A percentile compares a stretch with the other conserved stretches of the same genome.
Evolutionary conservation across 176 grass and related monocot species (phyloP).

Genomic region (Saccharum spontaneum): DNA sequence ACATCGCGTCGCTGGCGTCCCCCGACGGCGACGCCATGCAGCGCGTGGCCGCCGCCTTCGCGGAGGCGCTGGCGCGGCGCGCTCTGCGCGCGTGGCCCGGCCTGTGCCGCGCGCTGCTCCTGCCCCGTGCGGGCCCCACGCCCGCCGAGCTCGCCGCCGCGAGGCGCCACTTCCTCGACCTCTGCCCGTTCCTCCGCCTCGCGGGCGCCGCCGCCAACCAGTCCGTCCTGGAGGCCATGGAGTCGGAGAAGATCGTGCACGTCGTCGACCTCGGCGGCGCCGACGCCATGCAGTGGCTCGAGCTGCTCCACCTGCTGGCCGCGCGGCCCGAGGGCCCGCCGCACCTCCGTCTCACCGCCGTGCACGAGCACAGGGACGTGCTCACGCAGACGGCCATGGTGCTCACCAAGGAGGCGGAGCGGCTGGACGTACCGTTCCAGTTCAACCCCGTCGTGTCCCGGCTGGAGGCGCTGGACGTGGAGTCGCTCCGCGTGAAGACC

Average conservation of each 20-base stretch:
- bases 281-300: constrained; percentile 72
- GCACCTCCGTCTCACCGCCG: constrained; percentile 74
- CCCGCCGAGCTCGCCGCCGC: constrained; percentile 40
- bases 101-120: constrained; percentile 56
- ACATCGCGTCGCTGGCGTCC: constrained; percentile 60
- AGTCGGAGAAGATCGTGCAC: constrained; percentile 83
- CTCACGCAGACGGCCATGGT: constrained; percentile 56
- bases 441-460: constrained; percentile 67
- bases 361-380: constrained; percentile 56
- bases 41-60: constrained; percentile 72
- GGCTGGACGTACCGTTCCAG: constrained; percentile 89
- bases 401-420: constrained; percentile 81
- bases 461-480: constrained; percentile 59
- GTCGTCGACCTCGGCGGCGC: constrained; percentile 75
- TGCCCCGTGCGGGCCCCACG: constrained; percentile 16
- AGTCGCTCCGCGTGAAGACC: constrained; percentile 78
- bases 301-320: constrained; percentile 71
- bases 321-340: constrained; percentile 76
- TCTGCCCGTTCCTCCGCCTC: constrained; percentile 88
- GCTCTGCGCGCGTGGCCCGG: constrained; percentile 70
- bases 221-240: constrained; percentile 83
- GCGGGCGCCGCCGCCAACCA: constrained; percentile 69
- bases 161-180: constrained; percentile 68
- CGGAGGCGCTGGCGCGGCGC: constrained; percentile 70
- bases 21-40: constrained; percentile 96